Evolutionary conservation across 345 rosid species (phyloP).

Genomic region (Sonneratia caseolaris): DNA sequence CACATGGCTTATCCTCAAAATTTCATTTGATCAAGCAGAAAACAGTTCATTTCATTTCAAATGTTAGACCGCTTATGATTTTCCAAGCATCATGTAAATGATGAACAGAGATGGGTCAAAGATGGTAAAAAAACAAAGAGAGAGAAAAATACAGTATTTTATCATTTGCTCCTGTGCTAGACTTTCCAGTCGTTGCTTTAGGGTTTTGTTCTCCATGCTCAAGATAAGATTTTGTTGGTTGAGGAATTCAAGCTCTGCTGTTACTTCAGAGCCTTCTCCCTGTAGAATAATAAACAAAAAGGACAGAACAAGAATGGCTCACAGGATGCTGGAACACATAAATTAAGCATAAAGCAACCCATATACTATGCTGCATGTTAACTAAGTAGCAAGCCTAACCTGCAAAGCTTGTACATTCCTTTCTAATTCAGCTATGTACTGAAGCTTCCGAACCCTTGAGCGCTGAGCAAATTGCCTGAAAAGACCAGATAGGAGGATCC

Average conservation of each 20-base stretch:
- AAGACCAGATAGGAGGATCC: not conserved
- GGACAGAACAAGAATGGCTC: not conserved
- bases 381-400: constrained; percentile 31
- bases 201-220: constrained; percentile 85
- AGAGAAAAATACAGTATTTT: constrained; percentile 48
- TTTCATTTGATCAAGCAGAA: not conserved
- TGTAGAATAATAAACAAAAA: constrained; percentile 13
- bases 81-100: not conserved
- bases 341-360: not conserved
- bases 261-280: constrained; percentile 76
- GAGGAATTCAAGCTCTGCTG: constrained; percentile 86
- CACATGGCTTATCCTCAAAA: not conserved
- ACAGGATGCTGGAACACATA: not conserved
- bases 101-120: not conserved
- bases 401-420: constrained; percentile 93
- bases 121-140: not conserved
- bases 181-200: constrained; percentile 71
- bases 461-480: constrained; percentile 99
- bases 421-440: constrained; percentile 98
- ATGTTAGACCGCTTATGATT: not conserved
- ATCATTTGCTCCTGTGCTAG: constrained; percentile 73
- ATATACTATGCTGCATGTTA: not conserved
- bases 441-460: constrained; percentile 94
- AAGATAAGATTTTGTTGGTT: constrained; percentile 72
- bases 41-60: not conserved